Evolutionary conservation across 805 yeast species (phyloP).

Genomic region (Kuraishia borneana): DNA sequence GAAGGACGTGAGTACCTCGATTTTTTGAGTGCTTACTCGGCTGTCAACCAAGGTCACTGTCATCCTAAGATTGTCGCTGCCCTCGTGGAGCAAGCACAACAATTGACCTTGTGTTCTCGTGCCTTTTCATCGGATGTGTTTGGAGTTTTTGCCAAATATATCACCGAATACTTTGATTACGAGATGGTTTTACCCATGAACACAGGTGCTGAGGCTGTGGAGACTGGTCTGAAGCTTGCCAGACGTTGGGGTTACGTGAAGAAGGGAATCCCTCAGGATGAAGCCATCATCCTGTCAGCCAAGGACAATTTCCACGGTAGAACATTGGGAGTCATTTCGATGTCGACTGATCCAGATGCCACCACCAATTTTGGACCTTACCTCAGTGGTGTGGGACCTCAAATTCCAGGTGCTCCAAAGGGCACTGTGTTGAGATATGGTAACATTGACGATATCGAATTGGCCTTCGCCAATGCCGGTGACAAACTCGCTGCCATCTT

Average conservation of each 20-base stretch:
- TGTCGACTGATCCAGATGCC: slow-evolving; percentile 95
- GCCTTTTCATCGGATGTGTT: slow-evolving; percentile 88
- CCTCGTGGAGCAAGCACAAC: slow-evolving; percentile 75
- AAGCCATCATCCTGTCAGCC: slow-evolving; percentile 83
- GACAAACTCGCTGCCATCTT: slow-evolving; percentile 84
- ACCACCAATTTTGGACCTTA: slow-evolving; percentile 86
- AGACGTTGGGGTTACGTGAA: slow-evolving; percentile 94
- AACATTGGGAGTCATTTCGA: slow-evolving; percentile 87
- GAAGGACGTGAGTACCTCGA: slow-evolving; percentile 92
- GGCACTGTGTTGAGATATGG: slow-evolving; percentile 68
- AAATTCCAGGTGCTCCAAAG: slow-evolving; percentile 61
- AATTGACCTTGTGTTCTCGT: slow-evolving; percentile 77
- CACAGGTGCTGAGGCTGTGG: slow-evolving; percentile 98
- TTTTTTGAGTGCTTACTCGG: slow-evolving; percentile 90
- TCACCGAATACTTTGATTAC: slow-evolving; percentile 81
- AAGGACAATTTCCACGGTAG: slow-evolving; percentile 93
- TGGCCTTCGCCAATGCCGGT: slow-evolving; percentile 73
- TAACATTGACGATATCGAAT: slow-evolving; percentile 73
- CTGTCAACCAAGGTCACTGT: slow-evolving; percentile 97
- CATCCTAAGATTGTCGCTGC: slow-evolving; percentile 88
- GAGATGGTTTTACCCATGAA: slow-evolving; percentile 96
- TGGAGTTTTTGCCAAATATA: slow-evolving; percentile 76
- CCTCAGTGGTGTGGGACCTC: slow-evolving; percentile 72
- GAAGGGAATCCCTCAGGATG: slow-evolving; percentile 72
- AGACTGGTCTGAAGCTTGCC: slow-evolving; percentile 86